Percentiles rank a stretch among this genome's conserved stretches.
phyloP scores from a whole-genome alignment of 305 asterid genomes.

The Coffea humblotiana region DNA sequence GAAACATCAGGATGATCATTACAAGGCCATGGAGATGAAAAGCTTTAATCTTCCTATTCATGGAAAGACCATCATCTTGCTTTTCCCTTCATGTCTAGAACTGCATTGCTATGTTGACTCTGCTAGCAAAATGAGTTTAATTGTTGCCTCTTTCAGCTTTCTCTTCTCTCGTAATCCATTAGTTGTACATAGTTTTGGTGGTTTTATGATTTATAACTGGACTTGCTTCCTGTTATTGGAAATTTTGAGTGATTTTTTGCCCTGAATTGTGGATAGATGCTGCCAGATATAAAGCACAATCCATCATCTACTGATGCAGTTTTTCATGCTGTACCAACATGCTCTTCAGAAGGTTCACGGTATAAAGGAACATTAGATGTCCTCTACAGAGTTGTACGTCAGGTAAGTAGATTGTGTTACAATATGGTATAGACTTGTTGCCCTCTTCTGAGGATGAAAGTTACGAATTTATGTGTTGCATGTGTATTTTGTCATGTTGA shows the following conservation, averaged over 20 bases:
- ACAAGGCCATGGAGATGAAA: no score
- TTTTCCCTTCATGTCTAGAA: no score
- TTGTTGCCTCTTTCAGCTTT: no score
- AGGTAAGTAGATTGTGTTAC: conserved; percentile 50
- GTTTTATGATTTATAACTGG: not conserved
- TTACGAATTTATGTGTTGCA: not conserved
- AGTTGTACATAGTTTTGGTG: not conserved
- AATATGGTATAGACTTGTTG: not conserved
- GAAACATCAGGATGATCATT: no score
- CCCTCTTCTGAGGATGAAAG: conserved; percentile 14
- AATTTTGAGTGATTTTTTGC: not conserved
- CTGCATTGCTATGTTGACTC: no score
- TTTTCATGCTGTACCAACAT: conserved; percentile 38
- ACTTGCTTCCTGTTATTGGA: not conserved
- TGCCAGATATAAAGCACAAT: conserved; percentile 42
- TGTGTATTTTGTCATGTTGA: not conserved
- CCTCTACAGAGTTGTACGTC: conserved; percentile 58
- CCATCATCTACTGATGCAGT: conserved; percentile 36
- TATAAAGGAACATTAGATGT: conserved; percentile 82
- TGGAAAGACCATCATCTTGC: no score
- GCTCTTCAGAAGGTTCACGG: conserved; percentile 52
- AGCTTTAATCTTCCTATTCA: no score
- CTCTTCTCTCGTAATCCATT: no score
- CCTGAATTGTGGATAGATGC: conserved; percentile 43
- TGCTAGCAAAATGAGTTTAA: no score